phyloP scores from a whole-genome alignment of 352 stramenopile genomes.

The Phytophthora capsici region DNA sequence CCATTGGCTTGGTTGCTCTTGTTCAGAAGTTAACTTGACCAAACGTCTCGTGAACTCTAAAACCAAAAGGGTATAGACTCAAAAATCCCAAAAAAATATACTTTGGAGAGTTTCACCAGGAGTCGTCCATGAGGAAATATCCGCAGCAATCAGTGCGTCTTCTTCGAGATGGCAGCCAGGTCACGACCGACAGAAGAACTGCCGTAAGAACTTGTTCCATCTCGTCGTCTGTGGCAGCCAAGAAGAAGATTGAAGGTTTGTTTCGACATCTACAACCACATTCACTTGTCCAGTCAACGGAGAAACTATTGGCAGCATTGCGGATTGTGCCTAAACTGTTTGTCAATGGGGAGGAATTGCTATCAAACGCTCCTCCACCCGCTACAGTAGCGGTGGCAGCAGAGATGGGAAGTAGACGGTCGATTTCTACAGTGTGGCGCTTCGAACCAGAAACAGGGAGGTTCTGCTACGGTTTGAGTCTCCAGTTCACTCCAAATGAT shows the following conservation, averaged over 20 bases:
- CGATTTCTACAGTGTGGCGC: constrained; percentile 8
- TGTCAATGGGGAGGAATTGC: constrained; percentile 50
- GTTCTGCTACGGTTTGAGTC: constrained; percentile 46
- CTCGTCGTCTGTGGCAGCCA: constrained; percentile 11
- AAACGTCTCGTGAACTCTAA: no score
- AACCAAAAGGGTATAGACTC: no score
- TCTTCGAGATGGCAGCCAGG: constrained; percentile 13
- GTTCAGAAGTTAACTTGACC: no score
- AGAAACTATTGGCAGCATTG: constrained; percentile 44
- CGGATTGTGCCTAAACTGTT: constrained; percentile 38
- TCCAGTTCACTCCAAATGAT: constrained; percentile 37
- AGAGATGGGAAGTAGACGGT: constrained; percentile 7
- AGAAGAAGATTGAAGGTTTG: constrained; percentile 55
- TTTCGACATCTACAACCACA: constrained; percentile 62
- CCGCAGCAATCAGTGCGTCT: constrained; percentile 20
- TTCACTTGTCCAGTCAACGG: constrained; percentile 59
- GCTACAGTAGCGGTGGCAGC: constrained; percentile 21
- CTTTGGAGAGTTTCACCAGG: no score
- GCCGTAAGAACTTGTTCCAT: background rate
- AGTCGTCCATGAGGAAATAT: constrained; percentile 6
- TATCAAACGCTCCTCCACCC: constrained; percentile 18
- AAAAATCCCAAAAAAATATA: no score
- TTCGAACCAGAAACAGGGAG: constrained; percentile 36
- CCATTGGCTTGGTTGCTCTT: no score
- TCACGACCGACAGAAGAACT: background rate